Base-by-base conservation (phyloP, 805 yeast genomes). In the Candida nanaspora region DNA sequence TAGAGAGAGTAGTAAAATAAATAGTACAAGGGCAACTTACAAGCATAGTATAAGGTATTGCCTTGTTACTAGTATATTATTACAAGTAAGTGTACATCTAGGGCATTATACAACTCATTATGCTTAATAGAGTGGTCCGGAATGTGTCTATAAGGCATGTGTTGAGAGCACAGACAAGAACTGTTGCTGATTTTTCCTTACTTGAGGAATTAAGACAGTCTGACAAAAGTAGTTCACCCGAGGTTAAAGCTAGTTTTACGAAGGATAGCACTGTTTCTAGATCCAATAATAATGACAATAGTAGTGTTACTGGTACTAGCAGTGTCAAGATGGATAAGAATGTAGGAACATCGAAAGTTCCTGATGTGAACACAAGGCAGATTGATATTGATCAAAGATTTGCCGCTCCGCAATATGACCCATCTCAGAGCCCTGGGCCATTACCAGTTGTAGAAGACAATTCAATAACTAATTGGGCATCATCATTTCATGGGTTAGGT, bases 401-500 rank as follows among this genome's bases (percentile, higher is more conserved):
- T 6, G 6, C 34, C 9, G 11, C 34, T 8, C 34, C 34, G 11
- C 15, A 16, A n/a, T 31, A 31, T 31, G 34, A 31, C 10, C 6
- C 14, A 3, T 20, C 32, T 4, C 20, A 29, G 18, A 31, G 22
- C 15, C 10, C 36, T 15, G 10, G 38, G n/a, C 19, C 40, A 11
- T 33, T 41, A 14, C 11, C 40, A 1, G 37, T 41, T 11, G 59
- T 4, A n/a, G n/a, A 6, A 3, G 19, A 16, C 19, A 19, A 19
- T 31, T 6, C 8, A 4, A 7, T 6, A 3, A 34, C 37, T 32
- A 79, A 91, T 60, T 93, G 98, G 98, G 72, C 89, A 11, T 80
- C 76, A 21, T 85, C 96, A 2, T 93, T 82, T 67, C 82, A 76
- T 50, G 98, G 98, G 0, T 65, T 93, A 27, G 96, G 96, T 6